Conservation (phyloP, 2,329 filamentous ascomycete species). For the Thelonectria rubi region DNA sequence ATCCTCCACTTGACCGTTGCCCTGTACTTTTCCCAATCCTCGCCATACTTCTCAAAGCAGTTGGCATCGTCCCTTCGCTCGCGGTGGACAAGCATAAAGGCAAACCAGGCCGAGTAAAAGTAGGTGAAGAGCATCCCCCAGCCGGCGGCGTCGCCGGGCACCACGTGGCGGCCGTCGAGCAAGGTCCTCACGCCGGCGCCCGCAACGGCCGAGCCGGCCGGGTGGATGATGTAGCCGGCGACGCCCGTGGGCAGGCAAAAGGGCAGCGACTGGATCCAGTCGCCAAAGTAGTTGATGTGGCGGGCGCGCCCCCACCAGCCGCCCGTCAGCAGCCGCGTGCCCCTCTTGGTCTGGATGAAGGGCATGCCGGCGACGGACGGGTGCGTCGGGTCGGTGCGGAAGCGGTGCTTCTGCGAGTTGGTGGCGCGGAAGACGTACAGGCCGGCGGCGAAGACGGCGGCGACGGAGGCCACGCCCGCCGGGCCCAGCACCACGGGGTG, state of each 20-base stretch:
- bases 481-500: constrained; percentile 80
- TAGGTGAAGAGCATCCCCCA: constrained; percentile 90
- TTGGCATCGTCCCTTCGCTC: constrained; percentile 87
- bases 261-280: constrained; percentile 90
- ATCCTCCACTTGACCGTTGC: constrained; percentile 80
- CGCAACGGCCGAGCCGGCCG: constrained; percentile 52
- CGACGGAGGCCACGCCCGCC: constrained; percentile 68
- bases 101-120: constrained; percentile 92
- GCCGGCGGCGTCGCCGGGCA: constrained; percentile 76
- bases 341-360: constrained; percentile 83
- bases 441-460: constrained; percentile 71
- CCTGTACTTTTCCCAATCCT: constrained; percentile 88
- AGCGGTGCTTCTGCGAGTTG: constrained; percentile 93
- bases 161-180: constrained; percentile 67
- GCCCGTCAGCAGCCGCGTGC: constrained; percentile 79
- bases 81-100: constrained; percentile 81
- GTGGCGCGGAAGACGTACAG: constrained; percentile 88
- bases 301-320: constrained; percentile 93
- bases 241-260: constrained; percentile 86
- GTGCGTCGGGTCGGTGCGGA: constrained; percentile 84
- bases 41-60: constrained; percentile 86
- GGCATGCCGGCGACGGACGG: constrained; percentile 78
- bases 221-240: constrained; percentile 77
- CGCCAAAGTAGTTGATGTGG: constrained; percentile 93
- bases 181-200: constrained; percentile 62